phyloP scores from a whole-genome alignment of 2,329 filamentous ascomycete species.

The Cladosporium phlei region DNA sequence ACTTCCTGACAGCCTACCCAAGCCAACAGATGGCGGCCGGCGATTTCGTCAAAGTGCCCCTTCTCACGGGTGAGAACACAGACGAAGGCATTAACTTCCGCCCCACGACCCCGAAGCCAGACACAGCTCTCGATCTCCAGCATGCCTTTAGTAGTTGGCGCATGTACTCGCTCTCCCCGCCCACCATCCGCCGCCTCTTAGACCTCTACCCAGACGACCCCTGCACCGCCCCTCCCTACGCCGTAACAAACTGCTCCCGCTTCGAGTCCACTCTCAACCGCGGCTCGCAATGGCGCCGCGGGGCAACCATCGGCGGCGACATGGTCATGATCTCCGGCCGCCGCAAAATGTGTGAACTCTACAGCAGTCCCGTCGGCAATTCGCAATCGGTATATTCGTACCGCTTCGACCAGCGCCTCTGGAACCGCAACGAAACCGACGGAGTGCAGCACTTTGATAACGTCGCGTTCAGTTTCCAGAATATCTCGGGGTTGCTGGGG shows the following conservation, averaged over 20 bases:
- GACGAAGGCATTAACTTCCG: conserved; percentile 46
- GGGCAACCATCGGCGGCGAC: conserved; percentile 44
- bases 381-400: conserved; percentile 41
- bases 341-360: conserved; percentile 43
- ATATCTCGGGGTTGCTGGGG: conserved; percentile 45
- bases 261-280: conserved; percentile 23
- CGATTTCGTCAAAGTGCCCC: conserved; percentile 42
- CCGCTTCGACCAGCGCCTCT: conserved; percentile 47
- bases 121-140: conserved; percentile 36
- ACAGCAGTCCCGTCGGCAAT: conserved; percentile 28
- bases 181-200: conserved; percentile 41
- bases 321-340: conserved; percentile 47
- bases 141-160: conserved; percentile 40
- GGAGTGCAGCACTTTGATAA: conserved; percentile 48
- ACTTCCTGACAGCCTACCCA: conserved; percentile 46
- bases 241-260: conserved; percentile 22
- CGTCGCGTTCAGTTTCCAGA: conserved; percentile 50
- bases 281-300: conserved; percentile 44
- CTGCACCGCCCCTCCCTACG: conserved; percentile 42
- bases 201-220: conserved; percentile 49
- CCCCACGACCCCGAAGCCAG: conserved; percentile 35
- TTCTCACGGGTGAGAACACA: conserved; percentile 47
- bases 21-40: conserved; percentile 42
- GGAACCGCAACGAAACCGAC: conserved; percentile 37
- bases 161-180: conserved; percentile 44